These are phyloP conservation scores for Aspergillus unguis DNA, from an alignment of 2,329 filamentous ascomycete species.

Conservation along the genomic window DNA sequence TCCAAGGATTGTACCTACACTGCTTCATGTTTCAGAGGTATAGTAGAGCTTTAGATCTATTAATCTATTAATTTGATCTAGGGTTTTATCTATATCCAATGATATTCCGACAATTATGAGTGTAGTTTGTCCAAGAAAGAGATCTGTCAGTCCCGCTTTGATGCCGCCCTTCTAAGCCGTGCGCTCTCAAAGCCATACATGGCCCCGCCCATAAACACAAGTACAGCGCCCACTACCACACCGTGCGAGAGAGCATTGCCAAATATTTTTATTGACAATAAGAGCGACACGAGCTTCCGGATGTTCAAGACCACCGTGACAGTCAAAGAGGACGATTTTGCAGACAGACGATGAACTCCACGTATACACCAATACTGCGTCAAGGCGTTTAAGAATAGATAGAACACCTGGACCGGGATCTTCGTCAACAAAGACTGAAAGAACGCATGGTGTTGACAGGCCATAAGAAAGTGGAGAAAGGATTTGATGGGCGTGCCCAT, in stretches of 20 bases:
- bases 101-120: too few relatives aligned
- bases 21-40: too few relatives aligned
- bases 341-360: slow-evolving; percentile 89
- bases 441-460: not conserved
- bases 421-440: slow-evolving; percentile 25
- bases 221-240: slow-evolving; percentile 73
- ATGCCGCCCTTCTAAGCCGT: slow-evolving; percentile 27
- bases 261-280: slow-evolving; percentile 91
- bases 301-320: slow-evolving; percentile 97
- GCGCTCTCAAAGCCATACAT: slow-evolving; percentile 75
- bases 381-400: slow-evolving; percentile 56
- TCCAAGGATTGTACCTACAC: too few relatives aligned
- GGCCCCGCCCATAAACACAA: slow-evolving; percentile 89
- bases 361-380: slow-evolving; percentile 95
- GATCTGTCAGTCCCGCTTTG: slow-evolving; percentile 19
- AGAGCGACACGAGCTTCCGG: slow-evolving; percentile 83
- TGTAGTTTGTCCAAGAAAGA: not conserved
- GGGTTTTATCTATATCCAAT: too few relatives aligned
- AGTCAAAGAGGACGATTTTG: slow-evolving; percentile 83
- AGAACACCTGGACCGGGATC: slow-evolving; percentile 36
- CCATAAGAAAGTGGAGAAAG: not conserved
- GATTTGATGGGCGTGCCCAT: not conserved
- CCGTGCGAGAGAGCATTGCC: slow-evolving; percentile 75
- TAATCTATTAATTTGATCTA: too few relatives aligned
- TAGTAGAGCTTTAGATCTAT: too few relatives aligned